Evolutionary conservation across 257 asterid species (phyloP), one percentile per base, ranked within the genome.

Genomic region (Ophiorrhiza pumila): DNA sequence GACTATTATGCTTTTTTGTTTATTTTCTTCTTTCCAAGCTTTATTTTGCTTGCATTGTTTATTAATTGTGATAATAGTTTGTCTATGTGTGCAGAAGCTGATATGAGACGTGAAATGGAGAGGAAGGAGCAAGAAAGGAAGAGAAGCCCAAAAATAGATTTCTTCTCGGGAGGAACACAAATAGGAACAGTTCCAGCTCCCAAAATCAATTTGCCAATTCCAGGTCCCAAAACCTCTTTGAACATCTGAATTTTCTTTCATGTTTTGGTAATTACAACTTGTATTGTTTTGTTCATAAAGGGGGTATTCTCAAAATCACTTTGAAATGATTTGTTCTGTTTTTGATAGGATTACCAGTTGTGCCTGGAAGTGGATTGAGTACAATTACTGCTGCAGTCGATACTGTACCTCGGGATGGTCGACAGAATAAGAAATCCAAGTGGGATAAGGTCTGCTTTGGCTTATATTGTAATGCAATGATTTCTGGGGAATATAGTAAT

Each of bases 71-170:
- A 27, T 60, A 45, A 14, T 76, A 50, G 52, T 31, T 49, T 43
- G 41, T 37, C 53, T 62, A 12, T 42, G 52, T 60, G 41, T 27
- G 34, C 84, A 95, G 99, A 95, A 86, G 88, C 79, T 72, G 97
- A 89, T 71, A 84, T 84, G 84, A 92, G 83, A 86, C 91, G 91
- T 76, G 98, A 92, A 80, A 59, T 85, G 83, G 98, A 95, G 75
- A 88, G 96, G 88, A 90, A 78, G 87, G 98, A 89, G 75, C 98
- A 84, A 79, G 99, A 95, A 69, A 89, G 92, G 85, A 90, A 89
- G 88, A 90, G 83, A 80, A 89, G 71, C 76, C 98, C 72, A 62
- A 95, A 85, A 81, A 76, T 92, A 69, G 99, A 95, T 68, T 95
- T 92, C 77, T 65, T 87, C 43, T 87, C 99, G 56, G 95, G 91